phyloP scores from a whole-genome alignment of 129 eudicot genomes.

The Lactuca sativa region DNA sequence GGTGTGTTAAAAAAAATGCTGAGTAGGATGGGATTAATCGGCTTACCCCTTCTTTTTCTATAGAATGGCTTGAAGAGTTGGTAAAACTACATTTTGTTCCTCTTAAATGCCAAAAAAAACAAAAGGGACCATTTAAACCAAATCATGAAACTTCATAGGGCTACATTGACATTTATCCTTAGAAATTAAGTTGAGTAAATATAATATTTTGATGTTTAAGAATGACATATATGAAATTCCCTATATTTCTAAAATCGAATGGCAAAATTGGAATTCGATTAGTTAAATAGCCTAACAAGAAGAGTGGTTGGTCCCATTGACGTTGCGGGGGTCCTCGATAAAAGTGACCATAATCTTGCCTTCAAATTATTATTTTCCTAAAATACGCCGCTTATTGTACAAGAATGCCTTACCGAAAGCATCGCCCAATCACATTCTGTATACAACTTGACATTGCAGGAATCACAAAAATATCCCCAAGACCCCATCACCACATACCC shows the following conservation, averaged over 20 bases:
- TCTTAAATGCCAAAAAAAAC: too few relatives aligned
- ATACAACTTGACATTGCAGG: conserved; percentile 24
- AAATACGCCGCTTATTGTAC: conserved; percentile 19
- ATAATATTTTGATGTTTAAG: too few relatives aligned
- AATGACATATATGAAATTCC: too few relatives aligned
- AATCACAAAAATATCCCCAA: conserved; percentile 15
- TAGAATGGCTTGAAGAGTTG: too few relatives aligned
- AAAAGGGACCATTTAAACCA: too few relatives aligned
- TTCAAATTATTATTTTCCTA: conserved; percentile 4
- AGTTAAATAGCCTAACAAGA: conserved; percentile 3
- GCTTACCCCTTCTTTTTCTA: too few relatives aligned
- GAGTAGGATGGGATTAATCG: too few relatives aligned
- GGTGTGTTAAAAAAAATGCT: too few relatives aligned
- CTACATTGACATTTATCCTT: too few relatives aligned
- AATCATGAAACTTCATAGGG: too few relatives aligned
- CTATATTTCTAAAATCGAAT: not conserved
- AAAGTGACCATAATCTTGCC: conserved; percentile 14
- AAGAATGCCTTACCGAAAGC: conserved; percentile 12
- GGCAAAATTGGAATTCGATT: not conserved
- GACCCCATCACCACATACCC: conserved; percentile 3
- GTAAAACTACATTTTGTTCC: too few relatives aligned
- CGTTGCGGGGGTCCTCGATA: conserved; percentile 16
- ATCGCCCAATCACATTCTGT: conserved; percentile 25
- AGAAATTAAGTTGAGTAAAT: too few relatives aligned
- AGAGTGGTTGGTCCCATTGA: conserved; percentile 4